A percentile compares a stretch with the other conserved stretches of the same genome.
These are phyloP conservation scores for Tephrocybe sp. DNA, from an alignment of 768 basidiomycete species.

Conservation along the genomic window DNA sequence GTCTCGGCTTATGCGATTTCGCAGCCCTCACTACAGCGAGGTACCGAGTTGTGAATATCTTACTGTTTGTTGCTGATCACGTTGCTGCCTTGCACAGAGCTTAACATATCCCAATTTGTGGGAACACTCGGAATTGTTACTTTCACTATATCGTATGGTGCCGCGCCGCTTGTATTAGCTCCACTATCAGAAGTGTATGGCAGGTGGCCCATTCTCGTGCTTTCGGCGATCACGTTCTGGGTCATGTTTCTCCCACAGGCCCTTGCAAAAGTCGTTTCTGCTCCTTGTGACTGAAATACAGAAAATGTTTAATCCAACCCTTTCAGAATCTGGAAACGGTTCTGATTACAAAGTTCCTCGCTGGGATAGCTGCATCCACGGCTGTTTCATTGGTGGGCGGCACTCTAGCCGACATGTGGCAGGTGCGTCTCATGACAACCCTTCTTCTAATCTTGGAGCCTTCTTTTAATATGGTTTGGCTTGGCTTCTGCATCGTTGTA, in stretches of 20 bases:
- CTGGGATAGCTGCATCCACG: background rate
- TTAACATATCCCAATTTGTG: background rate
- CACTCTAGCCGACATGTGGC: constrained; percentile 2
- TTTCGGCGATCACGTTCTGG: constrained; percentile 1
- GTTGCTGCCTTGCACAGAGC: background rate
- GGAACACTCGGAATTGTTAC: constrained; percentile 1
- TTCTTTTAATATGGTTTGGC: background rate
- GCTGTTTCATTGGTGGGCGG: constrained; percentile 1
- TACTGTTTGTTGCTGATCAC: background rate
- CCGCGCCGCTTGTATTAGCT: background rate
- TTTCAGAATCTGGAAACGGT: constrained; percentile 3
- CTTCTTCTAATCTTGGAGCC: background rate
- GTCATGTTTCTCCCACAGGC: constrained; percentile 5
- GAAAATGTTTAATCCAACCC: too few relatives aligned
- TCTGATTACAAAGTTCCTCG: background rate
- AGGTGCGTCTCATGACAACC: background rate
- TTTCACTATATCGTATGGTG: constrained; percentile 2
- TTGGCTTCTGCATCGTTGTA: background rate
- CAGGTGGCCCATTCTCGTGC: background rate
- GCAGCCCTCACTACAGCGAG: background rate
- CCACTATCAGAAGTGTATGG: constrained; percentile 4
- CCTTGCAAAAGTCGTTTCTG: background rate
- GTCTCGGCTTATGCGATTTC: constrained; percentile 1
- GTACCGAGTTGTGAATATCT: too few relatives aligned
- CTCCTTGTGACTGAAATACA: too few relatives aligned